phyloP scores from a whole-genome alignment of 768 basidiomycete genomes.

The Hypsizygus marmoreus region DNA sequence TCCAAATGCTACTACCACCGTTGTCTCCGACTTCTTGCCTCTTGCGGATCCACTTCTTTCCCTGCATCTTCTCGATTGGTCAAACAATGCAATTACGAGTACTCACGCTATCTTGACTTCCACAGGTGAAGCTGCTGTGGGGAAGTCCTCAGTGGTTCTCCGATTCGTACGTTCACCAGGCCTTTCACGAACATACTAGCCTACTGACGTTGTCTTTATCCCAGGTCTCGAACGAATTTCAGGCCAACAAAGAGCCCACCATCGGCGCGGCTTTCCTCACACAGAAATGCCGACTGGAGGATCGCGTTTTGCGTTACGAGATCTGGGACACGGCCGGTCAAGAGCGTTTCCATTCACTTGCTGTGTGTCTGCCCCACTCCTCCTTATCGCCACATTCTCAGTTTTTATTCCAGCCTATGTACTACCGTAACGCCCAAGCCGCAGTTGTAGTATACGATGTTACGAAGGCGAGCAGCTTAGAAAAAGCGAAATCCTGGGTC shows the following conservation, averaged over 20 bases:
- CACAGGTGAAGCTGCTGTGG: slow-evolving; percentile 95
- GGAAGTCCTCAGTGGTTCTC: slow-evolving; percentile 97
- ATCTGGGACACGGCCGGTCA: slow-evolving; percentile 97
- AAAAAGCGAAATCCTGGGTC: slow-evolving; percentile 99
- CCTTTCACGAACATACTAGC: slow-evolving; percentile 4
- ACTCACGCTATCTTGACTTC: slow-evolving; percentile 19
- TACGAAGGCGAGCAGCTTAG: slow-evolving; percentile 92
- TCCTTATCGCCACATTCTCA: slow-evolving; percentile 14
- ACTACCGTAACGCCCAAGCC: slow-evolving; percentile 97
- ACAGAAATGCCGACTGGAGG: slow-evolving; percentile 94
- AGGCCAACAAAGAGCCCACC: slow-evolving; percentile 98
- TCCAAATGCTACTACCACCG: slow-evolving; percentile 5
- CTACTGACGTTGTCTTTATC: slow-evolving; percentile 16
- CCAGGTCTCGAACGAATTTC: slow-evolving; percentile 96
- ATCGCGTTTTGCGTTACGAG: slow-evolving; percentile 90
- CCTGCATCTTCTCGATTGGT: slow-evolving; percentile 2
- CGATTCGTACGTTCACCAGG: slow-evolving; percentile 73
- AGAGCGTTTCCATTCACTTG: slow-evolving; percentile 97
- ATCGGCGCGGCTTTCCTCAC: slow-evolving; percentile 97
- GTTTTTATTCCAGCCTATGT: slow-evolving; percentile 76
- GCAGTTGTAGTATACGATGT: slow-evolving; percentile 99
- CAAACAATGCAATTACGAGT: neutral
- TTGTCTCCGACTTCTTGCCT: slow-evolving; percentile 4
- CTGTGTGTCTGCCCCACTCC: slow-evolving; percentile 52
- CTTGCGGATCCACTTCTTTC: slow-evolving; percentile 7